phyloP scores from a whole-genome alignment of 225 moss, liverwort and hornwort genomes.

The Neckera pumila region DNA sequence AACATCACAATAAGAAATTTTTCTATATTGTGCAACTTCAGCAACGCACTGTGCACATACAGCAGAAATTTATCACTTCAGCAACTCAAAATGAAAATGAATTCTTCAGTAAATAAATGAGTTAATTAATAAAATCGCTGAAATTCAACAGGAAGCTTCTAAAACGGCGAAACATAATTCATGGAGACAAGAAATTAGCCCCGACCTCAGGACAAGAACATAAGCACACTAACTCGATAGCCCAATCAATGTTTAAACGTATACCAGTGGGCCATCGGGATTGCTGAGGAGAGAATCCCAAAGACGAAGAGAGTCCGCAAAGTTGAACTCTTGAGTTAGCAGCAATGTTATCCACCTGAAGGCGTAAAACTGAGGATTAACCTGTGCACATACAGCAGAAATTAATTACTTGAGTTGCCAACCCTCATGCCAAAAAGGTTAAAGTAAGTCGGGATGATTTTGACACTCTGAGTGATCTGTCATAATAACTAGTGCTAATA shows the following conservation, averaged over 20 bases:
- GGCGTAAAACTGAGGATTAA: slow-evolving; percentile 97
- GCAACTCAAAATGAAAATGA: neutral
- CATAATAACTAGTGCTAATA: neutral
- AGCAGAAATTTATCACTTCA: neutral
- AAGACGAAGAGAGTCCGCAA: slow-evolving; percentile 72
- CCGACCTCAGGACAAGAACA: neutral
- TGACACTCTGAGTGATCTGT: neutral
- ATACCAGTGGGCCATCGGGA: slow-evolving; percentile 86
- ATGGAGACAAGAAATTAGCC: neutral
- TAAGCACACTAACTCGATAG: neutral
- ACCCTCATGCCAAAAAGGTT: neutral
- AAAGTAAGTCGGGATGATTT: neutral
- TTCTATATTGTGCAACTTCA: neutral
- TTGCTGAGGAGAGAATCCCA: slow-evolving; percentile 96
- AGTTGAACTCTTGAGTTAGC: slow-evolving; percentile 85
- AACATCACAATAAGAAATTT: neutral
- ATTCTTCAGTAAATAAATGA: neutral
- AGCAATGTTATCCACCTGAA: slow-evolving; percentile 95
- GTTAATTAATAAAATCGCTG: neutral
- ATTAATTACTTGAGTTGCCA: neutral
- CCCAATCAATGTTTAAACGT: neutral
- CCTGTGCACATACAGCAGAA: slow-evolving; percentile 26
- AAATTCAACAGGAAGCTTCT: neutral
- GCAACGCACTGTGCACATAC: neutral
- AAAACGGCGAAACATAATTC: neutral